Percentiles rank a stretch among this genome's conserved stretches.
Evolutionary conservation across 805 yeast species (phyloP).

Genomic region (Yarrowia keelungensis): DNA sequence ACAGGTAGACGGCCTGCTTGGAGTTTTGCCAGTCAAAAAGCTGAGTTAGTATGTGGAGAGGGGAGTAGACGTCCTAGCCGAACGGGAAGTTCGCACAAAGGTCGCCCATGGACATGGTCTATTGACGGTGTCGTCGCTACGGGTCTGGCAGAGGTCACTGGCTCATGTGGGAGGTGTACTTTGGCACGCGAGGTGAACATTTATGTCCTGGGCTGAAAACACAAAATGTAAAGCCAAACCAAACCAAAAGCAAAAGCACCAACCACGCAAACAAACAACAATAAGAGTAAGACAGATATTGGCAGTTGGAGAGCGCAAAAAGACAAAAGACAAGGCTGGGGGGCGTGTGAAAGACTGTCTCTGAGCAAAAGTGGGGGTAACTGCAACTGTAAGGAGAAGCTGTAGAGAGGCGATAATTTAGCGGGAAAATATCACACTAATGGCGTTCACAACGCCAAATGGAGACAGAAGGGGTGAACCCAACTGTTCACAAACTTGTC

Average conservation of each 20-base stretch:
- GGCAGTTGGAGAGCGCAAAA: slow-evolving; percentile 1
- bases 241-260: background rate
- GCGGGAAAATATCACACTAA: background rate
- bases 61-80: too few species aligned
- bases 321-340: background rate
- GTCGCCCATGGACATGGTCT: background rate
- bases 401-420: background rate
- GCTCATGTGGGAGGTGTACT: background rate
- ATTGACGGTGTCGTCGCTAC: background rate
- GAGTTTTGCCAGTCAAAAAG: slow-evolving; percentile 31
- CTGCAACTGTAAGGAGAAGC: background rate
- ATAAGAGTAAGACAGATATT: slow-evolving; percentile 3
- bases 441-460: background rate
- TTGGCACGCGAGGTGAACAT: slow-evolving; percentile 25
- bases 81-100: too few species aligned
- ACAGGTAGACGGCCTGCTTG: slow-evolving; percentile 17
- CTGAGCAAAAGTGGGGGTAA: background rate
- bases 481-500: too few species aligned
- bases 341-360: background rate
- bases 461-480: too few species aligned
- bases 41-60: slow-evolving; percentile 15
- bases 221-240: slow-evolving; percentile 5
- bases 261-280: slow-evolving; percentile 6
- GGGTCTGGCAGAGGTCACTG: background rate
- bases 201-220: background rate